A percentile compares a stretch with the other conserved stretches of the same genome.
Conservation (phyloP, 768 basidiomycete species). For the Amanita fuliginea region DNA sequence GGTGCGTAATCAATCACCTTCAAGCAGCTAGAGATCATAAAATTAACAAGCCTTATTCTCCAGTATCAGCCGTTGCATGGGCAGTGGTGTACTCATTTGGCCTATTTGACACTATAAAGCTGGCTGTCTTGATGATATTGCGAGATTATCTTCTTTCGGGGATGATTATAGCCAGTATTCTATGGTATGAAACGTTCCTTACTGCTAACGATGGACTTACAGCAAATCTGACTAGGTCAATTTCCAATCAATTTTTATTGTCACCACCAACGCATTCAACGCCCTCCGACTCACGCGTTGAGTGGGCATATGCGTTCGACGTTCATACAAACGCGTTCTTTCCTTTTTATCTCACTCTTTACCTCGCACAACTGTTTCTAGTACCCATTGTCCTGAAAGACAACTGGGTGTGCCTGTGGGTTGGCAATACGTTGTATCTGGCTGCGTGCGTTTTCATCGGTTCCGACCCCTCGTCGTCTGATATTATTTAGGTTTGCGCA, state of each 20-base stretch:
- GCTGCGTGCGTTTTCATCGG: conserved; percentile 49
- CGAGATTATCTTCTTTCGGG: conserved; percentile 84
- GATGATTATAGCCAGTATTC: conserved; percentile 56
- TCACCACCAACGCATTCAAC: conserved; percentile 66
- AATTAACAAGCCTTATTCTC: background rate
- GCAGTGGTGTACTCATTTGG: conserved; percentile 69
- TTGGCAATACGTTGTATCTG: conserved; percentile 88
- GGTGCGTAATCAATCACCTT: conserved; percentile 42
- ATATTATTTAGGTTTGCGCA: conserved; percentile 57
- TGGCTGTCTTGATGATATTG: conserved; percentile 74
- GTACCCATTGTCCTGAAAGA: conserved; percentile 72
- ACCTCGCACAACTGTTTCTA: conserved; percentile 80
- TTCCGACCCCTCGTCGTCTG: conserved; percentile 1
- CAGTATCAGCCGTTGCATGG: conserved; percentile 82
- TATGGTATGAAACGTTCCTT: conserved; percentile 47
- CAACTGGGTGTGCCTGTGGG: conserved; percentile 90
- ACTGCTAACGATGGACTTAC: conserved; percentile 10
- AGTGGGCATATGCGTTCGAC: conserved; percentile 95
- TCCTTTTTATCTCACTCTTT: conserved; percentile 83
- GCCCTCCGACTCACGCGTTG: conserved; percentile 60
- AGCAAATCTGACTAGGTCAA: conserved; percentile 32
- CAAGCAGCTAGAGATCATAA: background rate
- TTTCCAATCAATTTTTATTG: conserved; percentile 60
- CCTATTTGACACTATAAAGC: conserved; percentile 40
- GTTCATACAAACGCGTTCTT: conserved; percentile 97